These are phyloP conservation scores for Hemileccinum rubropunctum DNA, from an alignment of 768 basidiomycete genomes.

Conservation along the genomic window DNA sequence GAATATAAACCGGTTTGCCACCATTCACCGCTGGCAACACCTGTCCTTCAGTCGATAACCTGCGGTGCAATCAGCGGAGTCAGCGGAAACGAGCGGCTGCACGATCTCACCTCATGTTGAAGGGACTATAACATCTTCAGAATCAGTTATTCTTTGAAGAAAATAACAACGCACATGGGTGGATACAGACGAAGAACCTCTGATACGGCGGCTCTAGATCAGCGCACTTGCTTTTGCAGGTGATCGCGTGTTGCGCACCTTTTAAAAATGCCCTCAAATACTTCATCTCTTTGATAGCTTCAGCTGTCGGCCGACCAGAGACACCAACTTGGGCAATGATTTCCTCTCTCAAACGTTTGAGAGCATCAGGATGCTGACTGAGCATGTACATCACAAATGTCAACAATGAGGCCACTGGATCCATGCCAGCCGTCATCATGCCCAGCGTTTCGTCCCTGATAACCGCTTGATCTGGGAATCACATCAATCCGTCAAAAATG, in stretches of 20 bases:
- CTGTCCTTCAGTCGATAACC: slow-evolving; percentile 8
- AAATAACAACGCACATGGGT: slow-evolving; percentile 20
- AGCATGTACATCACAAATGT: slow-evolving; percentile 10
- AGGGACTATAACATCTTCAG: slow-evolving; percentile 16
- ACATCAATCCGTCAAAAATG: too few species aligned
- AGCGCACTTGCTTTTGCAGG: not conserved
- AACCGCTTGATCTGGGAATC: slow-evolving; percentile 15
- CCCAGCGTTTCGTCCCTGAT: slow-evolving; percentile 29
- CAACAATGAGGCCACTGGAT: slow-evolving; percentile 42
- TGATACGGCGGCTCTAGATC: slow-evolving; percentile 7
- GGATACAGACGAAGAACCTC: slow-evolving; percentile 34
- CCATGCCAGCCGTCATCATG: slow-evolving; percentile 33
- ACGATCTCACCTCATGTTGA: slow-evolving; percentile 19
- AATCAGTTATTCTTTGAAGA: not conserved
- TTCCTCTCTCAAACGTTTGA: slow-evolving; percentile 51
- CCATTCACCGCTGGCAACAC: slow-evolving; percentile 22
- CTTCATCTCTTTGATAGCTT: slow-evolving; percentile 60
- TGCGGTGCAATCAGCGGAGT: slow-evolving; percentile 11
- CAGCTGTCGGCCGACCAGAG: slow-evolving; percentile 46
- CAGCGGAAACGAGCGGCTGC: too few species aligned
- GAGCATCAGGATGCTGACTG: slow-evolving; percentile 44
- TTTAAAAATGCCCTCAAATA: slow-evolving; percentile 65
- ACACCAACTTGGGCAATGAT: slow-evolving; percentile 51
- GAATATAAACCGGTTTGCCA: slow-evolving; percentile 53
- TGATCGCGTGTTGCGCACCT: slow-evolving; percentile 34